These are phyloP conservation scores for Salix viminalis DNA, from an alignment of 345 rosid genomes.

Conservation along the genomic window DNA sequence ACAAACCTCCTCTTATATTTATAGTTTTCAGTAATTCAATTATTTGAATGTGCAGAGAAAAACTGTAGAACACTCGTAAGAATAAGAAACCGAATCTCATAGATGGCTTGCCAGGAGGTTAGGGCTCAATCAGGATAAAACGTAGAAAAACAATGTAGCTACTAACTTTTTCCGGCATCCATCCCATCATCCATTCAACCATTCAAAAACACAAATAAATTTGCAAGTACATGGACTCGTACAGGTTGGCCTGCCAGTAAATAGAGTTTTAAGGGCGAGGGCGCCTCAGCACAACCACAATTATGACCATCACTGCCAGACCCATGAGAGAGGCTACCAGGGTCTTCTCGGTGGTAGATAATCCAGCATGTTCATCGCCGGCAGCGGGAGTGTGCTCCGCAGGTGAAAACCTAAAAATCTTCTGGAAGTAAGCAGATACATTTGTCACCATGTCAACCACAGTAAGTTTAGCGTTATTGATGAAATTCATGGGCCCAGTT, in stretches of 20 bases:
- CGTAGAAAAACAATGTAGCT: too few species aligned
- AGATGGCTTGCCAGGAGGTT: too few species aligned
- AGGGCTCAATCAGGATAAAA: too few species aligned
- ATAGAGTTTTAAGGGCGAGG: constrained; percentile 36
- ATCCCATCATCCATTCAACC: neutral
- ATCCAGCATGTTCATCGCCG: constrained; percentile 25
- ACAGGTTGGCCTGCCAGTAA: neutral
- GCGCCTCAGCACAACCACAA: constrained; percentile 62
- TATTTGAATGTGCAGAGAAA: too few species aligned
- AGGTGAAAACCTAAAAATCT: constrained; percentile 36
- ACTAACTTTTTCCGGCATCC: neutral
- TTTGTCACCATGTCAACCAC: constrained; percentile 50
- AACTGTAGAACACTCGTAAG: too few species aligned
- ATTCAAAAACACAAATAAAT: neutral
- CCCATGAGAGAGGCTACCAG: constrained; percentile 46
- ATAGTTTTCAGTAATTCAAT: too few species aligned
- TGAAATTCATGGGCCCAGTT: constrained; percentile 15
- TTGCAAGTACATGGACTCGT: constrained; percentile 13
- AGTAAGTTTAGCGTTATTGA: constrained; percentile 42
- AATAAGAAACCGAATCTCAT: too few species aligned
- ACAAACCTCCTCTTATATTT: too few species aligned
- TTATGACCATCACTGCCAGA: constrained; percentile 55
- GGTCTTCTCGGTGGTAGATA: constrained; percentile 25
- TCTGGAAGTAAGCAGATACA: constrained; percentile 45
- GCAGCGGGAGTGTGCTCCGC: constrained; percentile 23